phyloP scores from a whole-genome alignment of 192 early-diverging fungal species.

The Diversispora eburnea region DNA sequence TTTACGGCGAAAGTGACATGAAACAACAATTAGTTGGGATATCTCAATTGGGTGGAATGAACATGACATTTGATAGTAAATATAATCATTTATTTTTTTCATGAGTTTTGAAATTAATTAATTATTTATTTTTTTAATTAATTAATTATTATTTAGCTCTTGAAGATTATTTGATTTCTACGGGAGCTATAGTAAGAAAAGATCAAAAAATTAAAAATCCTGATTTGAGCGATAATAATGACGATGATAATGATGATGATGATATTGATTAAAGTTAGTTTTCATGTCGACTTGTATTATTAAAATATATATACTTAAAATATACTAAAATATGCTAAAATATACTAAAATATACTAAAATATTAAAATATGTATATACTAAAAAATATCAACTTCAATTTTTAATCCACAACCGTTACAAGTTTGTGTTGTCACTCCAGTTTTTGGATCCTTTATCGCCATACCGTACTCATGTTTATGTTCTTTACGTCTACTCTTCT shows the following conservation, averaged over 20 bases:
- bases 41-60: slow-evolving; percentile 74
- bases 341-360: too few species aligned
- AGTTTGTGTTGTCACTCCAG: slow-evolving; percentile 51
- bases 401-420: slow-evolving; percentile 64
- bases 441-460: slow-evolving; percentile 44
- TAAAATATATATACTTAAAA: too few species aligned
- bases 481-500: slow-evolving; percentile 55
- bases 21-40: slow-evolving; percentile 80
- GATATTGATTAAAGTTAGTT: too few species aligned
- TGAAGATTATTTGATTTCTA: slow-evolving; percentile 21
- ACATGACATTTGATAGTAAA: slow-evolving; percentile 64
- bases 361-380: not conserved
- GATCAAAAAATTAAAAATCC: too few species aligned
- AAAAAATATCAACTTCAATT: slow-evolving; percentile 71
- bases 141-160: not conserved
- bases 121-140: not conserved
- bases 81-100: not conserved
- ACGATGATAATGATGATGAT: too few species aligned
- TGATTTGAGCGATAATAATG: too few species aligned
- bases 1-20: slow-evolving; percentile 88
- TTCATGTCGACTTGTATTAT: too few species aligned
- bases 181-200: slow-evolving; percentile 8
- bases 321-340: too few species aligned
- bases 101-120: too few species aligned
- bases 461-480: slow-evolving; percentile 77